Percentiles rank a stretch among this genome's conserved stretches.
Evolutionary conservation across 2,329 filamentous ascomycete species (phyloP).

Genomic region (Sphaerulina populicola): DNA sequence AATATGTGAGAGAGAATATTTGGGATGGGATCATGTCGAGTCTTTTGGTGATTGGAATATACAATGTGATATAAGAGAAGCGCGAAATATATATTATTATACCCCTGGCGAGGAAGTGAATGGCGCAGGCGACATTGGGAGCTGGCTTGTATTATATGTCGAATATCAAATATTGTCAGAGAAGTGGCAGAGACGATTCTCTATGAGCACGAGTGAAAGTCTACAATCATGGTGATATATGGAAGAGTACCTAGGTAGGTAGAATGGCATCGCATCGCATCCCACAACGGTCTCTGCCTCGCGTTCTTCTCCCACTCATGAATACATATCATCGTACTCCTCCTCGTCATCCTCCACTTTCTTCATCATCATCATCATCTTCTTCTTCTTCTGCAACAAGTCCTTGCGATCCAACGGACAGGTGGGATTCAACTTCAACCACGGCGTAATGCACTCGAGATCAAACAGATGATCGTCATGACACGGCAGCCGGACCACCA

Average conservation of each 20-base stretch:
- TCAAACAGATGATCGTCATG: constrained; percentile 56
- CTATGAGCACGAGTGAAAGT: no score
- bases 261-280: no score
- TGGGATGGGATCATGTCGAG: no score
- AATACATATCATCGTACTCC: constrained; percentile 47
- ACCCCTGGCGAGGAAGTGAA: background rate
- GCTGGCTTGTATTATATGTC: background rate
- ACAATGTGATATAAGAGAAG: background rate
- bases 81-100: background rate
- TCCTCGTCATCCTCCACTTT: constrained; percentile 42
- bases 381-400: constrained; percentile 51
- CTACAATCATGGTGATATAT: no score
- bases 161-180: background rate
- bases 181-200: background rate
- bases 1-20: background rate
- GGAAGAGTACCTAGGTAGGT: no score
- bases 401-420: constrained; percentile 55
- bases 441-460: constrained; percentile 56
- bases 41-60: background rate
- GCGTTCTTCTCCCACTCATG: constrained; percentile 24
- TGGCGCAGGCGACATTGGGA: background rate
- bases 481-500: constrained; percentile 55
- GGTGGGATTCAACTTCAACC: constrained; percentile 56
- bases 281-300: no score
- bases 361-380: constrained; percentile 29